phyloP scores from a whole-genome alignment of 176 grass and related monocot genomes.

The Hyparrhenia diplandra region DNA sequence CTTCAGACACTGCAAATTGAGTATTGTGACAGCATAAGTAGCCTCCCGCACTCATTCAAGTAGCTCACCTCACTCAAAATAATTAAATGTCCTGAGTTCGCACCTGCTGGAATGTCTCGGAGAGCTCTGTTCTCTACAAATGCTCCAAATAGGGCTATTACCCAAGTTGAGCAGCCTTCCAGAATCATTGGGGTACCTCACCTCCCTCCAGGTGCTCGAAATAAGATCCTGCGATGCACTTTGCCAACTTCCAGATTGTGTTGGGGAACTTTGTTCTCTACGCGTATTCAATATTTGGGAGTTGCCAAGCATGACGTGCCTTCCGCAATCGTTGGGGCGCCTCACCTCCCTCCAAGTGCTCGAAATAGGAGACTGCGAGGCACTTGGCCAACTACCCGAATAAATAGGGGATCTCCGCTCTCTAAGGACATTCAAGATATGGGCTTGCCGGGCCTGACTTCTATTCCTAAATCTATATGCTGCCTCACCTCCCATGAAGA shows the following conservation, averaged over 20 bases:
- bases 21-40: not conserved
- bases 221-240: not conserved
- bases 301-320: too few relatives aligned
- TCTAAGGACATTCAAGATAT: too few relatives aligned
- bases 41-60: not conserved
- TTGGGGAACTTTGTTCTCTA: not conserved
- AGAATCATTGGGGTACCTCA: not conserved
- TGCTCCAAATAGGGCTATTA: rapidly evolving
- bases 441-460: too few relatives aligned
- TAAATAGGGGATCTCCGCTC: too few relatives aligned
- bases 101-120: not conserved
- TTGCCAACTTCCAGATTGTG: not conserved
- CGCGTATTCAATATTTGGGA: too few relatives aligned
- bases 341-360: too few relatives aligned
- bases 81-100: rapidly evolving
- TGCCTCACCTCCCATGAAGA: too few relatives aligned
- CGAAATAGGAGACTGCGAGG: too few relatives aligned
- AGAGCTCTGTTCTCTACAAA: not conserved
- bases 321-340: too few relatives aligned
- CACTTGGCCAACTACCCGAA: too few relatives aligned
- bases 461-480: too few relatives aligned
- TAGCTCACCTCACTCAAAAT: not conserved
- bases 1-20: not conserved
- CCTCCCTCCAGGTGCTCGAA: not conserved
- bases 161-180: not conserved